These are phyloP conservation scores for Ustulina deusta DNA, from an alignment of 2,329 filamentous ascomycete genomes.

Conservation along the genomic window DNA sequence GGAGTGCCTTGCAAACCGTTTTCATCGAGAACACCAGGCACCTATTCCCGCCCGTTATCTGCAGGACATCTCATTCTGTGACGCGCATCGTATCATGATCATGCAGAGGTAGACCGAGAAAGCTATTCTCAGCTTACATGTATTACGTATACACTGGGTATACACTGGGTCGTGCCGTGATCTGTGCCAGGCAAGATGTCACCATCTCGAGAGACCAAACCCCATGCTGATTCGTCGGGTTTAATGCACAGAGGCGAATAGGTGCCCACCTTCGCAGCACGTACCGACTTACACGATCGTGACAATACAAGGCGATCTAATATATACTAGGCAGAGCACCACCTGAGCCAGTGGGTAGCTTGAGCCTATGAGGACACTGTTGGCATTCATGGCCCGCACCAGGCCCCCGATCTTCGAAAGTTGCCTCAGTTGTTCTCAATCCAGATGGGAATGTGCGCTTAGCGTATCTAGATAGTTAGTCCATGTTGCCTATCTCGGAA, in stretches of 20 bases:
- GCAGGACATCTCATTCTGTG: slow-evolving; percentile 14
- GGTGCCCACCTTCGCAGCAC: not conserved
- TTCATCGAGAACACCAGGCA: not conserved
- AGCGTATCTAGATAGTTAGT: slow-evolving; percentile 26
- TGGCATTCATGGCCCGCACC: slow-evolving; percentile 37
- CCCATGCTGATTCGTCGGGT: not conserved
- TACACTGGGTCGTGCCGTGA: not conserved
- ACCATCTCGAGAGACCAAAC: slow-evolving; percentile 5
- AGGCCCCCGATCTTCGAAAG: slow-evolving; percentile 35
- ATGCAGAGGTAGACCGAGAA: slow-evolving; percentile 15
- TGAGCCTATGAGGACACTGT: slow-evolving; percentile 23
- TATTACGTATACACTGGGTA: not conserved
- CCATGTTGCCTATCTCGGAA: not conserved
- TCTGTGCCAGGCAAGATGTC: not conserved
- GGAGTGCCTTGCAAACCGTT: not conserved
- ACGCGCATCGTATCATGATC: slow-evolving; percentile 29
- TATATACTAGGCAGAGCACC: not conserved
- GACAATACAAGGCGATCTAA: not conserved
- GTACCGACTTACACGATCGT: not conserved
- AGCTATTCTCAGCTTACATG: slow-evolving; percentile 34
- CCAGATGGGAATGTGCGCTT: not conserved
- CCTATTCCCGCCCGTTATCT: slow-evolving; percentile 18
- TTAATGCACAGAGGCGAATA: not conserved
- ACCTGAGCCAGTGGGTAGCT: not conserved
- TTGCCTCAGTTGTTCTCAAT: slow-evolving; percentile 29